These are phyloP conservation scores for Chlorociboria aeruginascens DNA, from an alignment of 495 filamentous ascomycete genomes.

Conservation along the genomic window DNA sequence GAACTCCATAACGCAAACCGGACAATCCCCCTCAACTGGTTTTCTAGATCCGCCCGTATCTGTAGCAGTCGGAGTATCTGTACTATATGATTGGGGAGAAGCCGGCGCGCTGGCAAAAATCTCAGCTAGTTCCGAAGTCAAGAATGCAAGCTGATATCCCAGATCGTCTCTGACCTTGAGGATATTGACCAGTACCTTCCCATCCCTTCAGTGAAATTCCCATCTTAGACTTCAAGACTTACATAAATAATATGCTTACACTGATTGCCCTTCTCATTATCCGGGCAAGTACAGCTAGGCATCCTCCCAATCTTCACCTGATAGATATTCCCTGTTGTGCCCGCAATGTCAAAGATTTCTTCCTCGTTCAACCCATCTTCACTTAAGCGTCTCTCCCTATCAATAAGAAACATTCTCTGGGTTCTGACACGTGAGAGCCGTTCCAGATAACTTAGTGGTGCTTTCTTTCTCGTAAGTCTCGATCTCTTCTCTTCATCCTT, in stretches of 20 bases:
- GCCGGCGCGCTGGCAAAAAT: conserved; percentile 46
- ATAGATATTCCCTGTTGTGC: conserved; percentile 70
- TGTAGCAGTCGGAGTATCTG: conserved; percentile 6
- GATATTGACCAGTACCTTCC: conserved; percentile 43
- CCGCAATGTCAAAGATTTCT: conserved; percentile 53
- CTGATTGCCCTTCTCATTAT: conserved; percentile 48
- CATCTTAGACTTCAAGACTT: not conserved
- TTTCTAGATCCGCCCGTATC: conserved; percentile 23
- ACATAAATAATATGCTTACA: conserved; percentile 47
- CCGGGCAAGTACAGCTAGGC: conserved; percentile 59
- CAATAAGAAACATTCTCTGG: conserved; percentile 18
- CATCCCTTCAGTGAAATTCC: not conserved
- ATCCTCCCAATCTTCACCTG: conserved; percentile 34
- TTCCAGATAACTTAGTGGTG: conserved; percentile 10
- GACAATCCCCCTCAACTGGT: conserved; percentile 58
- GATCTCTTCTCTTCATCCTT: conserved; percentile 13
- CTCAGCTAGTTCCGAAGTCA: conserved; percentile 49
- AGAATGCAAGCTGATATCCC: conserved; percentile 62
- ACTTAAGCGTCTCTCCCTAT: conserved; percentile 8
- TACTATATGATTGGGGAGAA: conserved; percentile 7
- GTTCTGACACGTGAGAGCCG: conserved; percentile 11
- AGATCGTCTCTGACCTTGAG: conserved; percentile 38
- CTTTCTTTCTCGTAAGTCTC: conserved; percentile 4
- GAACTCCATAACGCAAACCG: conserved; percentile 60
- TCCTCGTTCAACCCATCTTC: conserved; percentile 18